Evolutionary conservation across 2,329 filamentous ascomycete species (phyloP).

Genomic region (Xylaria sp.): DNA sequence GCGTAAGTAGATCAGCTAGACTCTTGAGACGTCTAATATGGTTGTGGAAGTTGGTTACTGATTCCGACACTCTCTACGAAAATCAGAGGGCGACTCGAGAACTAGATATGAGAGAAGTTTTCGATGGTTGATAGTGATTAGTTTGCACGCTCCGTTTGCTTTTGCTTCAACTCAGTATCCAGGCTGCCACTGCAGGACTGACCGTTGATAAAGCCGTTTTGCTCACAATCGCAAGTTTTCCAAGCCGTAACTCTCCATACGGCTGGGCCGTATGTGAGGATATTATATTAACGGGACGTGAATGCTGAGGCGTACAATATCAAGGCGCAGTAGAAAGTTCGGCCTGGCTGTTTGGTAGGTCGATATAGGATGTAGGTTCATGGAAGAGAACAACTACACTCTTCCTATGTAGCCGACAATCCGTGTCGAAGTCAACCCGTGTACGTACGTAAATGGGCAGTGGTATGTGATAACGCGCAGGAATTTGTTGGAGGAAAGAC

Average conservation of each 20-base stretch:
- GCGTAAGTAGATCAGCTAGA: neutral
- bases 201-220: neutral
- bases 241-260: neutral
- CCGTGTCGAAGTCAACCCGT: neutral
- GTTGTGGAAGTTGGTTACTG: neutral
- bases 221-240: neutral
- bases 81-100: neutral
- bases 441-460: neutral
- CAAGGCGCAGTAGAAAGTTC: neutral
- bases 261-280: neutral
- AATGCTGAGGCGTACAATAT: neutral
- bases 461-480: neutral
- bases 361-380: neutral
- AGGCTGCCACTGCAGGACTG: neutral
- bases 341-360: neutral
- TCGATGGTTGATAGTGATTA: neutral
- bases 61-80: no score
- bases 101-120: neutral
- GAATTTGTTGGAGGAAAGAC: neutral
- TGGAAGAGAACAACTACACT: conserved; percentile 1
- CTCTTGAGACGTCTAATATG: neutral
- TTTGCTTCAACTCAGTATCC: neutral
- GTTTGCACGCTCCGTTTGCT: neutral
- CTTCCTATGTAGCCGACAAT: neutral
- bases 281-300: neutral